Conservation (phyloP, 2,329 filamentous ascomycete species). For the Capronia americana region DNA sequence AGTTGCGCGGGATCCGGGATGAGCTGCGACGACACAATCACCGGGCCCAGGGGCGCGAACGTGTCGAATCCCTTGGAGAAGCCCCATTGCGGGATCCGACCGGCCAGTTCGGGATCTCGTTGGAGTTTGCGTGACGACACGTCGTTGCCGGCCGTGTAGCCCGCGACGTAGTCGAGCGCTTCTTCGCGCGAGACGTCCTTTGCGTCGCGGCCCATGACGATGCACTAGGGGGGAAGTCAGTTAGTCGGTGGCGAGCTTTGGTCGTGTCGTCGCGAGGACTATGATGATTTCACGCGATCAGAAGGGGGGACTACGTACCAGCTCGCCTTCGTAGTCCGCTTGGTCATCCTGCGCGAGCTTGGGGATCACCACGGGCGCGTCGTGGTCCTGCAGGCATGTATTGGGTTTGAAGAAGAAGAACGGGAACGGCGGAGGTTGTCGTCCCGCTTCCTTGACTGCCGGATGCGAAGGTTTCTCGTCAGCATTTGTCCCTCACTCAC, state of each 20-base stretch:
- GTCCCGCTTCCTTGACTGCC: conserved; percentile 46
- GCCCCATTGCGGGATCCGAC: conserved; percentile 46
- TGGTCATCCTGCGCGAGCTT: conserved; percentile 49
- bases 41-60: conserved; percentile 52
- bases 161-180: conserved; percentile 50
- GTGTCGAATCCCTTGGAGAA: conserved; percentile 51
- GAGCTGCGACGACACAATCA: conserved; percentile 43
- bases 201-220: conserved; percentile 47
- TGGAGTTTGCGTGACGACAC: conserved; percentile 49
- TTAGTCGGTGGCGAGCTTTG: not conserved
- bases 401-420: conserved; percentile 51
- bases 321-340: conserved; percentile 51
- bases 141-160: conserved; percentile 50
- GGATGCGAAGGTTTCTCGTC: not conserved
- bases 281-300: no score
- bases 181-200: conserved; percentile 46
- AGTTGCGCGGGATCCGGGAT: conserved; percentile 45
- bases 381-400: conserved; percentile 45
- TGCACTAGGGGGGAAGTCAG: conserved; percentile 9
- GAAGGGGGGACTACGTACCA: conserved; percentile 43
- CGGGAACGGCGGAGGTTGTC: conserved; percentile 47
- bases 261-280: not conserved
- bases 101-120: conserved; percentile 44
- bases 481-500: not conserved
- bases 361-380: conserved; percentile 42